These are phyloP conservation scores for Cercophora newfieldiana DNA, from an alignment of 495 filamentous ascomycete genomes.

Conservation along the genomic window DNA sequence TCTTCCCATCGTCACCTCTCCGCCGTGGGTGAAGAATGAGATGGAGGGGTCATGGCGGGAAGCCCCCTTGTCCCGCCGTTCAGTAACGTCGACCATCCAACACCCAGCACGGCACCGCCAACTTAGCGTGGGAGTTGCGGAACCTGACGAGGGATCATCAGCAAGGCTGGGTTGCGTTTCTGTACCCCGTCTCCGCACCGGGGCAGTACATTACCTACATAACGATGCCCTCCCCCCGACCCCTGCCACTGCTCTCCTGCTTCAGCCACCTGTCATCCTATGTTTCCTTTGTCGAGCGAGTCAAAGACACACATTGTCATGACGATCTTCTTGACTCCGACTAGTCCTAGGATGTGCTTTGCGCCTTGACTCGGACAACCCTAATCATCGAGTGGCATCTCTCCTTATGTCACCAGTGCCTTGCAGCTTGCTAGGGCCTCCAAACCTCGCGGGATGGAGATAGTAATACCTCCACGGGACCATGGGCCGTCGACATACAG, in stretches of 20 bases:
- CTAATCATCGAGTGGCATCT: background rate
- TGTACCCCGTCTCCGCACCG: background rate
- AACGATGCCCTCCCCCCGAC: conserved; percentile 10
- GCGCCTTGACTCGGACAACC: conserved; percentile 6
- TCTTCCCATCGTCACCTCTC: background rate
- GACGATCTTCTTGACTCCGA: conserved; percentile 7
- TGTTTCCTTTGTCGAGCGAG: background rate
- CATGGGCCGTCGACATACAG: conserved; percentile 32
- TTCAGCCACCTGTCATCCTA: conserved; percentile 17
- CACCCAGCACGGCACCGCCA: conserved; percentile 11
- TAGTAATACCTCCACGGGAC: conserved; percentile 35
- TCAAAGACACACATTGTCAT: conserved; percentile 10
- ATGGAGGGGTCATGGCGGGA: conserved; percentile 14
- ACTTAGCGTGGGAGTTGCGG: conserved; percentile 3
- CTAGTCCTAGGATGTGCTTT: conserved; percentile 3
- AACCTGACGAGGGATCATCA: conserved; percentile 14
- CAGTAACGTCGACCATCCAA: background rate
- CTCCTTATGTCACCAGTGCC: conserved; percentile 22
- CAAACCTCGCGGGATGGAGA: conserved; percentile 32
- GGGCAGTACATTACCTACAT: conserved; percentile 9
- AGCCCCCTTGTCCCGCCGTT: background rate
- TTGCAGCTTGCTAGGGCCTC: background rate
- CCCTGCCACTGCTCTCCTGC: conserved; percentile 9
- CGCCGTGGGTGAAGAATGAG: background rate
- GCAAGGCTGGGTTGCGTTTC: conserved; percentile 12